phyloP scores from a whole-genome alignment of 306 rosid species.

The Lotus japonicus region DNA sequence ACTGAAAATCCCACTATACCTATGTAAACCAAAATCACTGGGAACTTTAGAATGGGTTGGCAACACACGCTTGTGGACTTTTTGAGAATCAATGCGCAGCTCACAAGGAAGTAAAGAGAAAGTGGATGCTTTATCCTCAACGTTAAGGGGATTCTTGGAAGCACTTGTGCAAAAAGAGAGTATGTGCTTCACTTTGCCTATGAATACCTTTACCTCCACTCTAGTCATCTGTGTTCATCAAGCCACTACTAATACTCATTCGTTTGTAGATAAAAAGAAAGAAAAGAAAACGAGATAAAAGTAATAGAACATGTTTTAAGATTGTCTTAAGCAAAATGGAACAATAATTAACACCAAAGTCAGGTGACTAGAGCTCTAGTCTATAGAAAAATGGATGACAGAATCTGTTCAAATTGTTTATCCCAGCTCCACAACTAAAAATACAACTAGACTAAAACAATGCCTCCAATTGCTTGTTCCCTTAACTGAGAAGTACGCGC shows the following conservation, averaged over 20 bases:
- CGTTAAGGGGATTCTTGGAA: background rate
- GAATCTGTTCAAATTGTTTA: conserved; percentile 1
- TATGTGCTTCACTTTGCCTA: conserved; percentile 13
- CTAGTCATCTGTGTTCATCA: background rate
- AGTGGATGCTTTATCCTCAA: background rate
- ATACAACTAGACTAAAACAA: conserved; percentile 18
- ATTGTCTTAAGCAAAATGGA: background rate
- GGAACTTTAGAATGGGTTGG: background rate
- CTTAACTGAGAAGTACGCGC: too few species aligned
- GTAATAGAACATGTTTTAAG: too few species aligned
- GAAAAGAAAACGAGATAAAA: too few species aligned
- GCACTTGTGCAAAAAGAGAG: background rate
- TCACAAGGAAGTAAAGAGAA: conserved; percentile 14
- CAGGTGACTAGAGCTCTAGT: background rate
- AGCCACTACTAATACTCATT: background rate
- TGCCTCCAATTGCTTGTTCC: conserved; percentile 20
- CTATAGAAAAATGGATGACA: conserved; percentile 19
- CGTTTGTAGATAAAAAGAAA: background rate
- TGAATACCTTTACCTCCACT: conserved; percentile 9
- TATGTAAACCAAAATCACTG: background rate
- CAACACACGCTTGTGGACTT: background rate
- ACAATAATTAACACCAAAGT: background rate
- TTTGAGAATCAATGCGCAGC: background rate
- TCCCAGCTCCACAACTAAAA: conserved; percentile 22
- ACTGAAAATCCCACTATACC: background rate